Percentiles rank a stretch among this genome's conserved stretches.
These are phyloP conservation scores for Allium cepa DNA, from an alignment of 106 monocot species.

Conservation along the genomic window DNA sequence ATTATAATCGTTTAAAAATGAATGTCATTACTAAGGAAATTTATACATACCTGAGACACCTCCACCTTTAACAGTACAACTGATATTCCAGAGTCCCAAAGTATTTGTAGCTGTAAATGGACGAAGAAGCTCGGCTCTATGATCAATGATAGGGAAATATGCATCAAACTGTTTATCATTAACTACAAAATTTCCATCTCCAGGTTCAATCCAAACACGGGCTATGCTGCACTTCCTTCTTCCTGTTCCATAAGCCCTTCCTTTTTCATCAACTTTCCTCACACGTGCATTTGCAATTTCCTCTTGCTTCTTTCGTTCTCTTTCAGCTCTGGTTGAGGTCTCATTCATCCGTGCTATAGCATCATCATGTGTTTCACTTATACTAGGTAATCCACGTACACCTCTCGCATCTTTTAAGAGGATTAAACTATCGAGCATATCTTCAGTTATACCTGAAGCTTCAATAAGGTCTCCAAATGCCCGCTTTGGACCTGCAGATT, in stretches of 20 bases:
- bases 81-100: constrained; percentile 80
- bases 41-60: constrained; percentile 67
- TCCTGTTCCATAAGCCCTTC: constrained; percentile 93
- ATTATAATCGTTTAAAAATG: neutral
- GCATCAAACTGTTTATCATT: constrained; percentile 89
- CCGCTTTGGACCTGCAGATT: constrained; percentile 60
- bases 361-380: constrained; percentile 80
- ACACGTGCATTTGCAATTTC: constrained; percentile 75
- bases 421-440: constrained; percentile 90
- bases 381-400: constrained; percentile 70
- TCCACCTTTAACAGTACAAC: constrained; percentile 92
- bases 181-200: constrained; percentile 72
- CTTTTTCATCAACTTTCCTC: constrained; percentile 85
- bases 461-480: constrained; percentile 94
- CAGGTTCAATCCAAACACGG: constrained; percentile 89
- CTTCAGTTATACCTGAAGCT: constrained; percentile 89
- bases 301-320: constrained; percentile 69
- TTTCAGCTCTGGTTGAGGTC: constrained; percentile 53
- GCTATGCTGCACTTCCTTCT: constrained; percentile 92
- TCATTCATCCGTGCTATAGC: constrained; percentile 58
- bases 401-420: constrained; percentile 82
- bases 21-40: neutral
- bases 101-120: constrained; percentile 85
- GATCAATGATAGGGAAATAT: constrained; percentile 87
- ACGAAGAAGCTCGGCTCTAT: constrained; percentile 77